Conservation (phyloP, 106 monocot genomes). For the Posidonia australis region DNA sequence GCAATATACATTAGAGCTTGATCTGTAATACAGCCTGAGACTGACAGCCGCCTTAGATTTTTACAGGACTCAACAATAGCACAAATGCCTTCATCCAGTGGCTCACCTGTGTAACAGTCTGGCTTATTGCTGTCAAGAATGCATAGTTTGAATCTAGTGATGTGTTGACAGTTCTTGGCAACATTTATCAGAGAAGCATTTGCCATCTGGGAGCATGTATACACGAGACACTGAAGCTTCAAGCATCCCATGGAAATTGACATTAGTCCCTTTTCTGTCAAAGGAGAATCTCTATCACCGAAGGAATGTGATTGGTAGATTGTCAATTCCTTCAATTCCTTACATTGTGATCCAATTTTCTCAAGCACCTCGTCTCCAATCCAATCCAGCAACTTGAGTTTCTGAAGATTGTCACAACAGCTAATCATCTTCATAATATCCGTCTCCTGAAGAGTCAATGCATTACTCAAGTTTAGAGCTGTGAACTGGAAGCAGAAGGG, state of each 20-base stretch:
- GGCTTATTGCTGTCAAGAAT: constrained; percentile 27
- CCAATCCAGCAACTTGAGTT: constrained; percentile 43
- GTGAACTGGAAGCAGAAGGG: constrained; percentile 20
- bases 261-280: constrained; percentile 32
- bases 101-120: constrained; percentile 14
- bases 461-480: constrained; percentile 27
- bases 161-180: constrained; percentile 26
- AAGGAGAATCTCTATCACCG: constrained; percentile 1
- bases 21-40: constrained; percentile 35
- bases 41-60: constrained; percentile 19
- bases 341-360: constrained; percentile 37
- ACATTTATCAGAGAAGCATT: constrained; percentile 27
- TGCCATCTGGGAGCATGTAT: constrained; percentile 38
- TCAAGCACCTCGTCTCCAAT: constrained; percentile 42
- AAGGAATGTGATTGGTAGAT: constrained; percentile 37
- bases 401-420: constrained; percentile 20
- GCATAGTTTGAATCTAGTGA: constrained; percentile 28
- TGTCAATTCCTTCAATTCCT: constrained; percentile 41
- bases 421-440: constrained; percentile 20
- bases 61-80: constrained; percentile 30
- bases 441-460: constrained; percentile 8
- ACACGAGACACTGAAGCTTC: constrained; percentile 24
- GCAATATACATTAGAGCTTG: constrained; percentile 33
- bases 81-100: constrained; percentile 38
- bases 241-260: constrained; percentile 26